phyloP scores from a whole-genome alignment of 2,329 filamentous ascomycete genomes.

The Macroventuria anomochaeta region DNA sequence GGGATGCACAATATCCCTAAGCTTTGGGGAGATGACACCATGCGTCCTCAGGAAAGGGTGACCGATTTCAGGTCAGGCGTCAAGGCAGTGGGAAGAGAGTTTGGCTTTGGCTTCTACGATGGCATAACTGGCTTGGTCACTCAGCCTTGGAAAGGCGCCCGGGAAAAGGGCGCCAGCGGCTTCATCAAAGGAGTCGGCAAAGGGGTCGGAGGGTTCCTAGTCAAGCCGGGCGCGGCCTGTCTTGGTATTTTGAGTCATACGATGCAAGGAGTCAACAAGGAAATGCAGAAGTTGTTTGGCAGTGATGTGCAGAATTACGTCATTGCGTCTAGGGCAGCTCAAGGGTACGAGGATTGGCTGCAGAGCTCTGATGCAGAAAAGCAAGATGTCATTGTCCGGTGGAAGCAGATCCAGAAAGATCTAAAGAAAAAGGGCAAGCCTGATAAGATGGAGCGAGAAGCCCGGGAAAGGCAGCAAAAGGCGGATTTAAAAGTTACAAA shows the following conservation, averaged over 20 bases:
- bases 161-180: slow-evolving; percentile 28
- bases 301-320: slow-evolving; percentile 19
- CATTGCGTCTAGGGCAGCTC: slow-evolving; percentile 22
- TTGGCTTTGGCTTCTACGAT: slow-evolving; percentile 33
- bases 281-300: slow-evolving; percentile 17
- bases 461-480: slow-evolving; percentile 28
- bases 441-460: slow-evolving; percentile 37
- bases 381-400: slow-evolving; percentile 22
- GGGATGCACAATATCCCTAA: slow-evolving; percentile 33
- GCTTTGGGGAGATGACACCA: slow-evolving; percentile 33
- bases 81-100: slow-evolving; percentile 28
- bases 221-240: slow-evolving; percentile 30
- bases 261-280: slow-evolving; percentile 26
- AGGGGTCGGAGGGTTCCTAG: slow-evolving; percentile 31
- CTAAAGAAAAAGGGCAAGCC: slow-evolving; percentile 15
- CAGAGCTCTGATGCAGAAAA: slow-evolving; percentile 23
- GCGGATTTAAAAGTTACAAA: slow-evolving; percentile 44
- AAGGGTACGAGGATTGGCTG: slow-evolving; percentile 30
- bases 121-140: slow-evolving; percentile 31
- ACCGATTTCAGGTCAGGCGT: slow-evolving; percentile 28
- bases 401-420: slow-evolving; percentile 21
- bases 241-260: slow-evolving; percentile 25
- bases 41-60: slow-evolving; percentile 25
- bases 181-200: slow-evolving; percentile 37
- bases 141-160: slow-evolving; percentile 28